phyloP scores from a whole-genome alignment of 495 filamentous ascomycete genomes.

The Xylaria curta region DNA sequence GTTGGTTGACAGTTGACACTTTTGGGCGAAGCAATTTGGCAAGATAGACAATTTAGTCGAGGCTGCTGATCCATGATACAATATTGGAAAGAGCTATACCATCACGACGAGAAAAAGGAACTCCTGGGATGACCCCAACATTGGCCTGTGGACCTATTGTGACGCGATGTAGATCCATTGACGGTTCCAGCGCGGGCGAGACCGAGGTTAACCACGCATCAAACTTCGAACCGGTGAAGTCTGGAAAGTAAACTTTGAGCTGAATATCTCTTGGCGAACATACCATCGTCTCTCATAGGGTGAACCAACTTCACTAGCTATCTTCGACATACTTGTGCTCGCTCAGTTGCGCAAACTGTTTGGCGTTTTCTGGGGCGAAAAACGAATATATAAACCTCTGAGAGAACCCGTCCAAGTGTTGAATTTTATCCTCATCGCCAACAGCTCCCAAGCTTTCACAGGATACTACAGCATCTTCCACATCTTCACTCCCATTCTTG shows the following conservation, averaged over 20 bases:
- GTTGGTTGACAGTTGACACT: neutral
- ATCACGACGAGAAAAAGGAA: neutral
- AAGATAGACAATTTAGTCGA: neutral
- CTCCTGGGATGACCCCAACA: neutral
- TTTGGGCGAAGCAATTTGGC: neutral
- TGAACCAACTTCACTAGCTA: neutral
- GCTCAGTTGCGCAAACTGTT: neutral
- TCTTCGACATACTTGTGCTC: neutral
- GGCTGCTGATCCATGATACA: neutral
- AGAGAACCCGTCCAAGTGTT: neutral
- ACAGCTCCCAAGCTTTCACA: slow-evolving; percentile 3
- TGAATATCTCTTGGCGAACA: neutral
- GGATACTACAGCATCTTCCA: slow-evolving; percentile 5
- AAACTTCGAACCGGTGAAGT: neutral
- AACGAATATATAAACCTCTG: slow-evolving; percentile 9
- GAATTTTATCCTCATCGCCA: neutral
- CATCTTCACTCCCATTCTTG: neutral
- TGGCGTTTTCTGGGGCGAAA: neutral
- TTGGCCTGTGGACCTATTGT: neutral
- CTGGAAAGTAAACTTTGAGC: neutral
- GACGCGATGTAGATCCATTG: slow-evolving; percentile 1
- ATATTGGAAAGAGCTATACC: neutral
- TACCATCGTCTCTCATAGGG: neutral
- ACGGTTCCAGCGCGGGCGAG: neutral
- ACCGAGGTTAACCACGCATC: neutral